Conservation (phyloP, 2,329 filamentous ascomycete species). For the Ambrosiella beaveri region DNA sequence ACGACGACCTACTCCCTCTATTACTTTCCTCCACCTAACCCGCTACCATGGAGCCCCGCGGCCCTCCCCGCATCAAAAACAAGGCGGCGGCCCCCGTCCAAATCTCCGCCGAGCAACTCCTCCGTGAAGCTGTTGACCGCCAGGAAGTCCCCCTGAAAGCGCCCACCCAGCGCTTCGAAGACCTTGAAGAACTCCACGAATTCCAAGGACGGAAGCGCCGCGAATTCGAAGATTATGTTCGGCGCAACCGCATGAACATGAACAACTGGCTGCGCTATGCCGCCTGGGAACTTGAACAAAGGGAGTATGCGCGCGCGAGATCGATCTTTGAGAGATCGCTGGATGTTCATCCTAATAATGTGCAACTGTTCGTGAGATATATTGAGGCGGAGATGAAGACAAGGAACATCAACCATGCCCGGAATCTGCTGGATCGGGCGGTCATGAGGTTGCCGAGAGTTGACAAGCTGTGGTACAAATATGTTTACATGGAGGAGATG, state of each 20-base stretch:
- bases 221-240: slow-evolving; percentile 96
- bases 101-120: slow-evolving; percentile 91
- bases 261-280: slow-evolving; percentile 99
- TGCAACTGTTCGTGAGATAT: slow-evolving; percentile 80
- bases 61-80: slow-evolving; percentile 94
- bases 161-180: slow-evolving; percentile 85
- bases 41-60: slow-evolving; percentile 67
- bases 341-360: slow-evolving; percentile 75
- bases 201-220: slow-evolving; percentile 90
- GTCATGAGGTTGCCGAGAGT: slow-evolving; percentile 79
- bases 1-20: not conserved
- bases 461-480: slow-evolving; percentile 98
- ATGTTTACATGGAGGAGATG: slow-evolving; percentile 97
- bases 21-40: not conserved
- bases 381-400: slow-evolving; percentile 90
- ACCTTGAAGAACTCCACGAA: slow-evolving; percentile 94
- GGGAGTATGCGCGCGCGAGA: slow-evolving; percentile 80
- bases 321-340: slow-evolving; percentile 90
- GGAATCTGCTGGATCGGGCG: slow-evolving; percentile 88
- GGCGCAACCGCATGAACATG: slow-evolving; percentile 84
- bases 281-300: slow-evolving; percentile 93
- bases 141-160: slow-evolving; percentile 79
- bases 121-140: slow-evolving; percentile 90
- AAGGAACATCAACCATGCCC: slow-evolving; percentile 88
- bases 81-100: slow-evolving; percentile 83